Evolutionary conservation across 805 yeast species (phyloP).

Genomic region (Suhomyces tanzawaensis): DNA sequence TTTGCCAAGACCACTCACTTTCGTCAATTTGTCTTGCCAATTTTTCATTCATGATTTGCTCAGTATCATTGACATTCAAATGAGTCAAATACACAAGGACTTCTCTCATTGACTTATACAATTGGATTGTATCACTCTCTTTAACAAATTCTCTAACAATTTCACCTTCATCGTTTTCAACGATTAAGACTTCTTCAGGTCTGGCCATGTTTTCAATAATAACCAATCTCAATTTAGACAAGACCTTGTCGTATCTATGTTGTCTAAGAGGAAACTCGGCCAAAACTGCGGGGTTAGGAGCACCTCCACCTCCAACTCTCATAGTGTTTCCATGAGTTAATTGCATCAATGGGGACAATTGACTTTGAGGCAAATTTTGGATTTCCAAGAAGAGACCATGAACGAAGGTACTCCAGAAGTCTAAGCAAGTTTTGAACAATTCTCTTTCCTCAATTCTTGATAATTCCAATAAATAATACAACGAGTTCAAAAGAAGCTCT

Average conservation of each 20-base stretch:
- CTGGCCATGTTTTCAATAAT: slow-evolving; percentile 96
- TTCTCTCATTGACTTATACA: slow-evolving; percentile 94
- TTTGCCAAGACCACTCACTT: slow-evolving; percentile 98
- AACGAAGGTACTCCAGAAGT: slow-evolving; percentile 92
- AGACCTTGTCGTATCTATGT: slow-evolving; percentile 73
- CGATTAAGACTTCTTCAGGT: slow-evolving; percentile 96
- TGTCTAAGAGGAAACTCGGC: slow-evolving; percentile 82
- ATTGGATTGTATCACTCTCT: slow-evolving; percentile 94
- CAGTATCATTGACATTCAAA: slow-evolving; percentile 90
- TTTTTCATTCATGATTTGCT: slow-evolving; percentile 88
- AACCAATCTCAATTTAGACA: slow-evolving; percentile 84
- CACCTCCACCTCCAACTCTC: slow-evolving; percentile 57
- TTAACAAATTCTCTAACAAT: slow-evolving; percentile 96
- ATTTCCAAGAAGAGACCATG: slow-evolving; percentile 79
- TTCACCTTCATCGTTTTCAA: slow-evolving; percentile 98
- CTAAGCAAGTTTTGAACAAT: slow-evolving; percentile 90
- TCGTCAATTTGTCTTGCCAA: slow-evolving; percentile 92
- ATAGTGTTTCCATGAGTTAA: slow-evolving; percentile 43
- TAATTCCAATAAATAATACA: slow-evolving; percentile 76
- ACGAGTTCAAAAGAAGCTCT: slow-evolving; percentile 66
- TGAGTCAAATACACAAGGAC: slow-evolving; percentile 94
- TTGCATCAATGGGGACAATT: slow-evolving; percentile 75
- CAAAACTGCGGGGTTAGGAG: slow-evolving; percentile 77
- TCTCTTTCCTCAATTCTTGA: slow-evolving; percentile 95
- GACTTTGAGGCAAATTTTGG: slow-evolving; percentile 70